Conservation (phyloP, 345 rosid species). For the Rhizophora apiculata region DNA sequence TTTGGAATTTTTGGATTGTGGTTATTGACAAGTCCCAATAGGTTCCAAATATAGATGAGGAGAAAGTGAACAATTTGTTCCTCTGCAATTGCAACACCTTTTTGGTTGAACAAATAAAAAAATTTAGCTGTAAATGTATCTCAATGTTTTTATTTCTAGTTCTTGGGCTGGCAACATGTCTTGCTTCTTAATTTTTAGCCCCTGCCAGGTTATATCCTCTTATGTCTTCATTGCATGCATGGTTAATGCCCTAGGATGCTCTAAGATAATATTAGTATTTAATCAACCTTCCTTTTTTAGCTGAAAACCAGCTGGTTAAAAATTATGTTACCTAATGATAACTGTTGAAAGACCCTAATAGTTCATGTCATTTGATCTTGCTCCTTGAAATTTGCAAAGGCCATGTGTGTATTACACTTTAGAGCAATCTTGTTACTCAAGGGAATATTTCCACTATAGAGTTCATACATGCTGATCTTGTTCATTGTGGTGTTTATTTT, state of each 20-base stretch:
- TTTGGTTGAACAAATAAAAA: too few relatives aligned
- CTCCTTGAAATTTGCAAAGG: not conserved
- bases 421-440: too few relatives aligned
- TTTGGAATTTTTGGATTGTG: not conserved
- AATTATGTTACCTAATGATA: not conserved
- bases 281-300: not conserved
- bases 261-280: too few relatives aligned
- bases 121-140: not conserved
- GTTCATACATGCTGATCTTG: constrained; percentile 2
- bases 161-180: not conserved
- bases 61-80: not conserved
- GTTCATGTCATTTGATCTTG: too few relatives aligned
- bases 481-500: constrained; percentile 24
- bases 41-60: not conserved
- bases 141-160: not conserved
- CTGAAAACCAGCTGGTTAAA: not conserved
- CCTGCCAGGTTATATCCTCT: not conserved
- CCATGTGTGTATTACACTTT: not conserved
- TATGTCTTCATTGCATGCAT: not conserved
- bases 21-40: not conserved
- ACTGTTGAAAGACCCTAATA: too few relatives aligned
- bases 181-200: constrained; percentile 3
- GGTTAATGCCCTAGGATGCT: not conserved
- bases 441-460: too few relatives aligned
- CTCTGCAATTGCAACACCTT: not conserved